A percentile compares a stretch with the other conserved stretches of the same genome.
phyloP scores from a whole-genome alignment of 257 asterid species.

The Solanum dulcamara region DNA sequence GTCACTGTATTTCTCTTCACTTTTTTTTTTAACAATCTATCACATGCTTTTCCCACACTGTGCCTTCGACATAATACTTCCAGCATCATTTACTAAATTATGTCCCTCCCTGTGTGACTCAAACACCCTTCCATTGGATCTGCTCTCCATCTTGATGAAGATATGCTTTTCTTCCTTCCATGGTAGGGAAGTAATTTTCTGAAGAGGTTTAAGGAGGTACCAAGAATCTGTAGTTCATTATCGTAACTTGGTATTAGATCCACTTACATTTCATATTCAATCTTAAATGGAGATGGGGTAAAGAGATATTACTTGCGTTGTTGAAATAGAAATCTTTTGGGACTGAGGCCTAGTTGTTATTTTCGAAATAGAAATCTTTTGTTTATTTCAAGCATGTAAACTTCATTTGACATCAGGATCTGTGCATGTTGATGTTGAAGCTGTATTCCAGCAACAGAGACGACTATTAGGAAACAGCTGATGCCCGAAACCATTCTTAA shows the following conservation, averaged over 20 bases:
- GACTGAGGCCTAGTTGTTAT: background rate
- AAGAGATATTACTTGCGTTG: background rate
- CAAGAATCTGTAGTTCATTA: background rate
- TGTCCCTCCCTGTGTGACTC: background rate
- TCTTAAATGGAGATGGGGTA: background rate
- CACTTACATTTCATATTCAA: background rate
- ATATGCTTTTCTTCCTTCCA: background rate
- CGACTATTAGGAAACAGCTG: background rate
- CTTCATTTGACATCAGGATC: background rate
- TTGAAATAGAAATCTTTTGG: background rate
- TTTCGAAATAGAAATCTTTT: background rate
- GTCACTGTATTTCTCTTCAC: background rate
- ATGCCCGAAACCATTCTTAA: background rate
- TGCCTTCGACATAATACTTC: background rate
- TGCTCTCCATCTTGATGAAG: background rate
- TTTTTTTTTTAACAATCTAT: background rate
- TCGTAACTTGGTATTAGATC: background rate
- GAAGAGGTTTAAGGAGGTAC: background rate
- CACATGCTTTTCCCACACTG: background rate
- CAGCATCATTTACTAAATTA: background rate
- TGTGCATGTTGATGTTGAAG: background rate
- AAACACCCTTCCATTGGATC: background rate
- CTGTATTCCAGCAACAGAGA: background rate
- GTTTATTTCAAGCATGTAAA: background rate
- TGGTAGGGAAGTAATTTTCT: background rate